Evolutionary conservation across 768 basidiomycete genomes (phyloP).

Genomic region (Collybiopsis luxurians): DNA sequence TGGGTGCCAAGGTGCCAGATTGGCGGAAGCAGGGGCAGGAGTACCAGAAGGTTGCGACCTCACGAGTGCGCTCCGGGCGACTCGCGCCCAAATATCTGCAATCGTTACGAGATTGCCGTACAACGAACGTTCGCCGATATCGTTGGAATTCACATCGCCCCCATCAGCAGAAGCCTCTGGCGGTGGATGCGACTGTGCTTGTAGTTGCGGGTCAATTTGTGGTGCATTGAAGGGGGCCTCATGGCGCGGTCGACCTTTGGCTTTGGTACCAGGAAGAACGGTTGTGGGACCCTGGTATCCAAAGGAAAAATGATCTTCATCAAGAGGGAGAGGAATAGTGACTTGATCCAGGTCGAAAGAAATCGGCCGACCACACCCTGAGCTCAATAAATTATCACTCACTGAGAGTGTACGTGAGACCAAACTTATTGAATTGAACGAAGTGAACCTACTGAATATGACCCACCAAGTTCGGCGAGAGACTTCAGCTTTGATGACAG

Average conservation of each 20-base stretch:
- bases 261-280: slow-evolving; percentile 7
- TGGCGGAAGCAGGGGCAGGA: not conserved
- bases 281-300: slow-evolving; percentile 10
- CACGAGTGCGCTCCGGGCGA: slow-evolving; percentile 11
- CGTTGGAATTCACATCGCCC: not conserved
- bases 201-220: slow-evolving; percentile 11
- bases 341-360: slow-evolving; percentile 10
- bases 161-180: not conserved
- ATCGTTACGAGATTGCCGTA: slow-evolving; percentile 10
- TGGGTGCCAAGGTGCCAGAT: slow-evolving; percentile 9
- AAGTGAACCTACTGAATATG: slow-evolving; percentile 8
- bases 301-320: slow-evolving; percentile 14
- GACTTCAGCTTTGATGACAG: slow-evolving; percentile 11
- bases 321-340: slow-evolving; percentile 11
- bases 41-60: slow-evolving; percentile 1
- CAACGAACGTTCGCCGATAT: slow-evolving; percentile 7
- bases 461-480: slow-evolving; percentile 13
- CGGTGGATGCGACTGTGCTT: not conserved
- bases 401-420: not conserved
- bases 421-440: not conserved
- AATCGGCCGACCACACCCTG: slow-evolving; percentile 10
- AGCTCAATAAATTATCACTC: slow-evolving; percentile 11
- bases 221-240: slow-evolving; percentile 8
- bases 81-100: slow-evolving; percentile 11
- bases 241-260: not conserved